Percentiles rank a stretch among this genome's conserved stretches.
These are phyloP conservation scores for Aureobasidium sp. DNA, from an alignment of 2,329 filamentous ascomycete species.

Conservation along the genomic window DNA sequence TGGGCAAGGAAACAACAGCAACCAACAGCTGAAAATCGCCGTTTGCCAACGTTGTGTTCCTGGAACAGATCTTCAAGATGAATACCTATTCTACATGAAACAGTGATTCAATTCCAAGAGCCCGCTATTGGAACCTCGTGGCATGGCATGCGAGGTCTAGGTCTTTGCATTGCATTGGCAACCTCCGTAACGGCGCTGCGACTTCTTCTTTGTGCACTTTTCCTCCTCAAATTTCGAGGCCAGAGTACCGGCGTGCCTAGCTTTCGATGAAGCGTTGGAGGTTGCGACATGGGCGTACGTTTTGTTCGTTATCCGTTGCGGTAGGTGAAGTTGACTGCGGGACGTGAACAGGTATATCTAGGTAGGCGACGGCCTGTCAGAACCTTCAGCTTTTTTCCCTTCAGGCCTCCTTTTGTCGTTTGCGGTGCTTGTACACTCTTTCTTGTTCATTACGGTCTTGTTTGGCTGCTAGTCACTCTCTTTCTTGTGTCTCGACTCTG, in stretches of 20 bases:
- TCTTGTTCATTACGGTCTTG: background rate
- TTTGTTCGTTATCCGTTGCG: background rate
- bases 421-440: background rate
- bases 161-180: background rate
- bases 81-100: background rate
- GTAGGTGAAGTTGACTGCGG: background rate
- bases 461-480: background rate
- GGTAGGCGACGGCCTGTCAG: background rate
- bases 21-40: background rate
- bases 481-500: background rate
- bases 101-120: background rate
- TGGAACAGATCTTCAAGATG: background rate
- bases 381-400: background rate
- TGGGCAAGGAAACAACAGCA: conserved; percentile 4
- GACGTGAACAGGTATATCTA: background rate
- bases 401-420: background rate
- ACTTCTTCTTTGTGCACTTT: background rate
- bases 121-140: background rate
- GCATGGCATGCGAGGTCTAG: background rate
- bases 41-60: background rate
- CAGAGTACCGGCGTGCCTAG: background rate
- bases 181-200: conserved; percentile 1
- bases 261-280: background rate
- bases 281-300: background rate
- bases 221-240: background rate